A percentile compares a stretch with the other conserved stretches of the same genome.
Conservation (phyloP, 495 filamentous ascomycete species). For the Cryomyces minteri region DNA sequence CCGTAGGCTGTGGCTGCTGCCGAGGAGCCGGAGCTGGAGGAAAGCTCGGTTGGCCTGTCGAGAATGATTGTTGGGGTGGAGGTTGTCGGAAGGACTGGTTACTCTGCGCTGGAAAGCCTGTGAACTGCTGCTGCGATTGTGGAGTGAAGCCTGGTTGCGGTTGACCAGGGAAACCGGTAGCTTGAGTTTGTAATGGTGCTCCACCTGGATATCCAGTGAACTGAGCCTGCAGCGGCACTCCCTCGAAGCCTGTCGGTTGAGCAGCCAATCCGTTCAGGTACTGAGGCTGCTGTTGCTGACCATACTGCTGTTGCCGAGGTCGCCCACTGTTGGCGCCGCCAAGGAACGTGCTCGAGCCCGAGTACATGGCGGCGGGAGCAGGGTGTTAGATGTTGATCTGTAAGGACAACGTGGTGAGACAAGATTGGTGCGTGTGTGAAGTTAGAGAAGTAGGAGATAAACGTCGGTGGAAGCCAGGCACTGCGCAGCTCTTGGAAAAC, state of each 20-base stretch:
- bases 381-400: too few species aligned
- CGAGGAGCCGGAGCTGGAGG: conserved; percentile 17
- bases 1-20: conserved; percentile 22
- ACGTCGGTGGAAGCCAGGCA: background rate
- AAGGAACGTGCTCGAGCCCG: conserved; percentile 68
- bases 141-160: conserved; percentile 5
- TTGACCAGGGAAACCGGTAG: conserved; percentile 3
- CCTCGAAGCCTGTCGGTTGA: conserved; percentile 23
- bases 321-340: conserved; percentile 58
- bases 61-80: conserved; percentile 14
- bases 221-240: conserved; percentile 27
- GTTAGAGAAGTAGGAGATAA: background rate
- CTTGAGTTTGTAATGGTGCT: conserved; percentile 23
- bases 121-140: conserved; percentile 6
- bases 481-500: too few species aligned
- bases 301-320: conserved; percentile 49
- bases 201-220: conserved; percentile 28
- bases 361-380: conserved; percentile 46
- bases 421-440: too few species aligned
- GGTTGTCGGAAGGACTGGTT: conserved; percentile 20
- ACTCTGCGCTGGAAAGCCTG: conserved; percentile 14
- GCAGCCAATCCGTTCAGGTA: conserved; percentile 29
- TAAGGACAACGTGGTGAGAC: too few species aligned
- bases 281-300: conserved; percentile 40
- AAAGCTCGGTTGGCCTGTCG: conserved; percentile 16